Base-by-base conservation (phyloP, 768 basidiomycete species). In the Auriscalpium microsporum region DNA sequence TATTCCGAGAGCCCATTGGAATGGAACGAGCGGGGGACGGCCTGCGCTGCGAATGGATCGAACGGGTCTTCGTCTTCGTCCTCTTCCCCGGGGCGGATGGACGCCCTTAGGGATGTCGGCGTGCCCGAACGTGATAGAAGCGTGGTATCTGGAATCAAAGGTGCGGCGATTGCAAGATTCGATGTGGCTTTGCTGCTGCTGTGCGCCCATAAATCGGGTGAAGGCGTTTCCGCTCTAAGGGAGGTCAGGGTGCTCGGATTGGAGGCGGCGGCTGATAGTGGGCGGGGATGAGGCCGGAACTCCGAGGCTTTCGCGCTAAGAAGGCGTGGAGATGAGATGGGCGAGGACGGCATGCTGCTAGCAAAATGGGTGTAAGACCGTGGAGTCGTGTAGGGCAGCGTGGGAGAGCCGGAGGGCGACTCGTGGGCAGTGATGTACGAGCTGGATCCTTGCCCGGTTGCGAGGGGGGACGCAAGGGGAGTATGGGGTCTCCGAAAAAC, bases 91-190 rank as follows among this genome's bases (percentile, higher is more conserved):
- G 75, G 76, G 55, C 78, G 78, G 44, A 80, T 74, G 33, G 83
- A 83, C 10, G 84, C 81, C 40, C 86, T 83, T 33, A 87, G 73
- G 4, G 77, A 77, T 28, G 84, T 87, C 10, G 89, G 87, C 0
- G 87, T 86, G 47, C 78, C 73, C 6, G 85, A 76, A 45, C 82
- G 78, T 34, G 79, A 71, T 45, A 64, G 67, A 58, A 75, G 61
- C 4, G 72, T 73, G 56, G 79, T 80, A 58, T 91, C 89, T 48
- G 90, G 87, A 46, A 93, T 77, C 21, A 96, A 75, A 5, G 94
- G 94, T 0, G 91, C 88, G 8, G 93, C 93, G 57, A 95, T 94
- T 37, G 93, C 93, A 9, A 96, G 79, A 66, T 92, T 95, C 13
- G 88, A 88, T 1, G 84, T 81, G 0, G 83, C 82, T 57, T 88